Conservation (phyloP, 768 basidiomycete genomes). For the Butyriboletus loyo region DNA sequence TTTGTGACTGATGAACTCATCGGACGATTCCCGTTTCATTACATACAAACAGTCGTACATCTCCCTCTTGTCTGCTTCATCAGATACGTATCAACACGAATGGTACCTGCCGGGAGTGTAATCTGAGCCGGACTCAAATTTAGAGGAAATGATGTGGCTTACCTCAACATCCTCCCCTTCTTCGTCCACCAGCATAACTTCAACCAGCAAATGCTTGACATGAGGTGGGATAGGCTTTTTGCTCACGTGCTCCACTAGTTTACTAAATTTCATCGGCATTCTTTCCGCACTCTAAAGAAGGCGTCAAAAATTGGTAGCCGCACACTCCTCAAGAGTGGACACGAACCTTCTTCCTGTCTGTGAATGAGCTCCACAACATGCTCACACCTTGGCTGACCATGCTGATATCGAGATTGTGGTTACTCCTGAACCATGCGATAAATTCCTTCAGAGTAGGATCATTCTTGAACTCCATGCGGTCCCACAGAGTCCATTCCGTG, state of each 20-base stretch:
- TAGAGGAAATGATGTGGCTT: conserved; percentile 8
- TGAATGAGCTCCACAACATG: conserved; percentile 96
- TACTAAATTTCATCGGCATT: conserved; percentile 84
- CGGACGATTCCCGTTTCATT: conserved; percentile 1
- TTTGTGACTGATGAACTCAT: background rate
- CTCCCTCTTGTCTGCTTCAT: conserved; percentile 9
- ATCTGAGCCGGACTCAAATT: background rate
- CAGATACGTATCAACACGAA: conserved; percentile 76
- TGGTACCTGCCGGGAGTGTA: conserved; percentile 53
- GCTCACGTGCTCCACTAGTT: conserved; percentile 88
- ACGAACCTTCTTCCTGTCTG: conserved; percentile 86
- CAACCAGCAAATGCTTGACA: conserved; percentile 81
- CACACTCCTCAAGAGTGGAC: background rate
- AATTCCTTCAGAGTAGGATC: conserved; percentile 88
- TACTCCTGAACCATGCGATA: conserved; percentile 75
- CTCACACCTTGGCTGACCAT: conserved; percentile 99
- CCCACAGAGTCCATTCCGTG: conserved; percentile 97
- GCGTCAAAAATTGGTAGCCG: conserved; percentile 5
- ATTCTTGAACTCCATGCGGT: conserved; percentile 89
- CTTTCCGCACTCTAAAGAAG: conserved; percentile 74
- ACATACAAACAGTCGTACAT: conserved; percentile 4
- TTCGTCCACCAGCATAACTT: conserved; percentile 92
- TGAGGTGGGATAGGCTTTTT: conserved; percentile 90
- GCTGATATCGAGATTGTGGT: conserved; percentile 82
- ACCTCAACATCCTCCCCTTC: conserved; percentile 96